Evolutionary conservation across 208 protist species (phyloP).

Genomic region (Leishmania guyanensis): DNA sequence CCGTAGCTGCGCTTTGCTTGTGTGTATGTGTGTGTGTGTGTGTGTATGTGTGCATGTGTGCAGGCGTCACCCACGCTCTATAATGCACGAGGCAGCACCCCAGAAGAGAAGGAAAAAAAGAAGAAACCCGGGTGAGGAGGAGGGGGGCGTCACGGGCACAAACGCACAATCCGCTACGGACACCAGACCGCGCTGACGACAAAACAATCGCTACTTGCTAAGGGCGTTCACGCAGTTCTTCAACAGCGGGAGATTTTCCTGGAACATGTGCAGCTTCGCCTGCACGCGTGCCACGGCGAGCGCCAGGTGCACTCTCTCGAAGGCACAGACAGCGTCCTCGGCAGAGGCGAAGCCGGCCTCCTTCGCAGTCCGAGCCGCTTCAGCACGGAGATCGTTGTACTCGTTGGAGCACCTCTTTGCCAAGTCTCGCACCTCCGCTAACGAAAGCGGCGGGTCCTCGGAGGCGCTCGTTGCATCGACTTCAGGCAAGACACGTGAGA

Average conservation of each 20-base stretch:
- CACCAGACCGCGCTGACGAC: neutral
- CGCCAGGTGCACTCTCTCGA: conserved; percentile 31
- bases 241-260: conserved; percentile 37
- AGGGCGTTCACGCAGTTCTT: conserved; percentile 33
- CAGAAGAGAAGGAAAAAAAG: neutral
- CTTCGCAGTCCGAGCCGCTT: neutral
- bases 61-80: neutral
- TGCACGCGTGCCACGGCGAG: conserved; percentile 29
- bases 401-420: conserved; percentile 26
- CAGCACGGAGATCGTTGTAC: conserved; percentile 36
- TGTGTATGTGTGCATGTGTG: neutral
- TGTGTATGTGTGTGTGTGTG: neutral
- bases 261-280: conserved; percentile 28
- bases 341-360: conserved; percentile 15
- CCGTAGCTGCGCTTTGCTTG: neutral
- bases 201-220: conserved; percentile 18
- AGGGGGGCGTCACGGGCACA: neutral
- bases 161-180: neutral
- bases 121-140: neutral
- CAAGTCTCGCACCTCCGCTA: conserved; percentile 32
- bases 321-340: conserved; percentile 24
- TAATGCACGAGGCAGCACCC: neutral
- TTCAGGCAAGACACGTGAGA: conserved; percentile 23
- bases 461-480: conserved; percentile 23
- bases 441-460: conserved; percentile 4